Evolutionary conservation across 2,329 filamentous ascomycete species (phyloP).

Genomic region (Madurella mycetomatis): DNA sequence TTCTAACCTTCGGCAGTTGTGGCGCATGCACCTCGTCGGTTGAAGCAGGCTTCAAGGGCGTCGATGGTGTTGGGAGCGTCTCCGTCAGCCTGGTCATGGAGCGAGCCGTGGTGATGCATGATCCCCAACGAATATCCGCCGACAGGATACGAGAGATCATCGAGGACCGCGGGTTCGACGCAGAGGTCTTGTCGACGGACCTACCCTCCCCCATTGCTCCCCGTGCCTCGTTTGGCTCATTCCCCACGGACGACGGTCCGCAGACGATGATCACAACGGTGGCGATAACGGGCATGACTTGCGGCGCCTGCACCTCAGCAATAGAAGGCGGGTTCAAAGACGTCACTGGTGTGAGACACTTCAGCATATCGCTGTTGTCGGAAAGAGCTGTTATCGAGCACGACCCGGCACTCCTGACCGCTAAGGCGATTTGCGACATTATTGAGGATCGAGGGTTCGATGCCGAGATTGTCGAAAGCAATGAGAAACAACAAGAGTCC

Average conservation of each 20-base stretch:
- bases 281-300: conserved; percentile 84
- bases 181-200: conserved; percentile 79
- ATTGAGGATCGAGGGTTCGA: conserved; percentile 75
- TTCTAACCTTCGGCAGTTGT: conserved; percentile 55
- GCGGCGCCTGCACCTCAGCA: conserved; percentile 81
- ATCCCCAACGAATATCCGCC: conserved; percentile 67
- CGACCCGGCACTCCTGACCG: conserved; percentile 53
- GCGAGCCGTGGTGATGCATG: conserved; percentile 88
- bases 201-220: conserved; percentile 52
- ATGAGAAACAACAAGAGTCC: conserved; percentile 40
- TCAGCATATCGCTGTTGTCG: conserved; percentile 78
- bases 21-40: conserved; percentile 95
- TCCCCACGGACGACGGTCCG: conserved; percentile 37
- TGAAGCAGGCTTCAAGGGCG: conserved; percentile 80
- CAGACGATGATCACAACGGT: conserved; percentile 64
- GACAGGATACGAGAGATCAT: conserved; percentile 79
- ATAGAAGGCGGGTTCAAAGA: conserved; percentile 77
- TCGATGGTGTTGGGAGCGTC: conserved; percentile 77
- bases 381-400: conserved; percentile 84
- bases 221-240: conserved; percentile 30
- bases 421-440: conserved; percentile 52
- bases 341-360: conserved; percentile 65
- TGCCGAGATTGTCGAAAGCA: conserved; percentile 71
- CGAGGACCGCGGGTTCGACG: conserved; percentile 89
- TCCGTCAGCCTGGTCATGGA: conserved; percentile 94